These are phyloP conservation scores for Amanita thiersii DNA, from an alignment of 768 basidiomycete genomes.

Conservation along the genomic window DNA sequence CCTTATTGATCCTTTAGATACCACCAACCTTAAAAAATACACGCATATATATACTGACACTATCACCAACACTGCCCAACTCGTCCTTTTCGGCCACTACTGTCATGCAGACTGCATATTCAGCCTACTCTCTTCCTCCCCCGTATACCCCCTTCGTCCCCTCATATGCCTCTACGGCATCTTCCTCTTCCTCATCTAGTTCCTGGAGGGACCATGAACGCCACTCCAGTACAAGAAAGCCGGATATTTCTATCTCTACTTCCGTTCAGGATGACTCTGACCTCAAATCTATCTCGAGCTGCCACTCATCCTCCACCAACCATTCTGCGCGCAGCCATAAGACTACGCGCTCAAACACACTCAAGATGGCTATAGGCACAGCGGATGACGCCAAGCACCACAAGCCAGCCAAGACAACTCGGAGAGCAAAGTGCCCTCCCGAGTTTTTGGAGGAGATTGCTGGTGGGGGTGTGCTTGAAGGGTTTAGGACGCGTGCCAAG, in stretches of 20 bases:
- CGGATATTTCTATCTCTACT: background rate
- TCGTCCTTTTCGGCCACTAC: no score
- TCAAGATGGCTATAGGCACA: conserved; percentile 2
- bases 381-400: background rate
- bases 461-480: conserved; percentile 19
- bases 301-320: conserved; percentile 1
- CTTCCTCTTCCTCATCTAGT: conserved; percentile 13
- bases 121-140: conserved; percentile 7
- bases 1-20: conserved; percentile 3
- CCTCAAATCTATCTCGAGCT: conserved; percentile 5
- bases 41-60: conserved; percentile 14
- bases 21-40: conserved; percentile 4
- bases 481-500: conserved; percentile 21
- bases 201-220: background rate
- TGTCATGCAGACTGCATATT: background rate
- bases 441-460: conserved; percentile 37
- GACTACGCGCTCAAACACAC: conserved; percentile 5
- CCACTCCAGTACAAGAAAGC: no score
- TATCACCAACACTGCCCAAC: conserved; percentile 3
- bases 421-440: conserved; percentile 33
- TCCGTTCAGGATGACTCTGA: background rate
- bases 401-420: conserved; percentile 13
- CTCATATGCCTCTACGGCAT: conserved; percentile 5
- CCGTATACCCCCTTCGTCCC: conserved; percentile 12
- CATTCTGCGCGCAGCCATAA: background rate